phyloP scores from a whole-genome alignment of 2,329 filamentous ascomycete genomes.

The Gnomoniopsis smithogilvyi region DNA sequence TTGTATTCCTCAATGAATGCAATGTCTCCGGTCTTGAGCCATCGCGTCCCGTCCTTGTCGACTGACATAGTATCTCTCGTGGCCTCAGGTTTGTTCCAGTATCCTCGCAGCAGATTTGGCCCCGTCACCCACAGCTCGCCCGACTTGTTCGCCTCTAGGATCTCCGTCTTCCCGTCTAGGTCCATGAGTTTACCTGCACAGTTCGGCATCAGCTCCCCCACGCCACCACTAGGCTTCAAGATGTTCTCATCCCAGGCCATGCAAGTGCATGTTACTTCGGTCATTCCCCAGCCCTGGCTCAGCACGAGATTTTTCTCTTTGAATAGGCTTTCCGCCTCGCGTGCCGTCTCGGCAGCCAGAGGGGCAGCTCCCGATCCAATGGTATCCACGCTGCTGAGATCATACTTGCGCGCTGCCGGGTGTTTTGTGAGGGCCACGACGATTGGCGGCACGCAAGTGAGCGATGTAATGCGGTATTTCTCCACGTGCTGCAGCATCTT shows the following conservation, averaged over 20 bases:
- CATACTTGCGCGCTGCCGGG: slow-evolving; percentile 60
- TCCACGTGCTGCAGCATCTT: slow-evolving; percentile 68
- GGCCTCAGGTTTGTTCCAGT: slow-evolving; percentile 69
- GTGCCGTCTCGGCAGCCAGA: slow-evolving; percentile 51
- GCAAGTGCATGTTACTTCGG: slow-evolving; percentile 71
- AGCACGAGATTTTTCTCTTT: slow-evolving; percentile 31
- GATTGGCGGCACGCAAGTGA: slow-evolving; percentile 72
- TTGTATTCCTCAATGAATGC: slow-evolving; percentile 61
- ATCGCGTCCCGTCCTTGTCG: slow-evolving; percentile 50
- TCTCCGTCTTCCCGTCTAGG: slow-evolving; percentile 47
- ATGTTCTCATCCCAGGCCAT: slow-evolving; percentile 54
- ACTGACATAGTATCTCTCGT: slow-evolving; percentile 55
- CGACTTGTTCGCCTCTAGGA: slow-evolving; percentile 46
- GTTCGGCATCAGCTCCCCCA: slow-evolving; percentile 70
- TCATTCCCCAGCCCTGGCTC: slow-evolving; percentile 84
- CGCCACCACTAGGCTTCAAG: slow-evolving; percentile 34
- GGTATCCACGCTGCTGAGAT: slow-evolving; percentile 62
- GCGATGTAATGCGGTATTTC: slow-evolving; percentile 63
- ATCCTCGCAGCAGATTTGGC: slow-evolving; percentile 72
- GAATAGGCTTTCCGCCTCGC: slow-evolving; percentile 58
- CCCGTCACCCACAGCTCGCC: slow-evolving; percentile 74
- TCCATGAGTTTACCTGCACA: slow-evolving; percentile 65
- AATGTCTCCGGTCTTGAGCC: slow-evolving; percentile 75
- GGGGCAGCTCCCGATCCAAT: slow-evolving; percentile 70
- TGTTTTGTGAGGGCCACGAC: slow-evolving; percentile 71